Percentiles rank a stretch among this genome's conserved stretches.
These are phyloP conservation scores for Talaromyces sp. DNA, from an alignment of 2,329 filamentous ascomycete species.

Conservation along the genomic window DNA sequence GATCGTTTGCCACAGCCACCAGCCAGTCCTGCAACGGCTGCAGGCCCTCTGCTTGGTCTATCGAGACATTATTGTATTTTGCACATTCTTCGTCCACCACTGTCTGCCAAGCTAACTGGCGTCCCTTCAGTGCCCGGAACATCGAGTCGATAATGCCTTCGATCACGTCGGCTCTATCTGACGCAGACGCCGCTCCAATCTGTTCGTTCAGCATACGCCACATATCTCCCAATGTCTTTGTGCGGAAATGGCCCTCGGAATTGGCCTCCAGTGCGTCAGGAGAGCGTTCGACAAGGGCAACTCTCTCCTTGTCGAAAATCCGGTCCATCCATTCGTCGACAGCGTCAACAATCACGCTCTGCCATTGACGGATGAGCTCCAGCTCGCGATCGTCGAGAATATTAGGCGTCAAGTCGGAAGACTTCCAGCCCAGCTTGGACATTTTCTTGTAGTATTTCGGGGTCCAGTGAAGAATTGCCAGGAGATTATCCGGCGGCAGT, in stretches of 20 bases:
- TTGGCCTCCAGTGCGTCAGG: slow-evolving; percentile 79
- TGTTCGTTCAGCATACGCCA: slow-evolving; percentile 98
- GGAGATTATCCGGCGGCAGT: slow-evolving; percentile 77
- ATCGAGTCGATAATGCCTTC: slow-evolving; percentile 96
- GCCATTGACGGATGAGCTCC: slow-evolving; percentile 89
- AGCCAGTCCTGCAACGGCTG: slow-evolving; percentile 82
- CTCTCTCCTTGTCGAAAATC: slow-evolving; percentile 76
- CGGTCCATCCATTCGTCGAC: slow-evolving; percentile 97
- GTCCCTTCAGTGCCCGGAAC: slow-evolving; percentile 76
- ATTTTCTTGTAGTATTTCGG: slow-evolving; percentile 97
- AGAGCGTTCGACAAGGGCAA: slow-evolving; percentile 72
- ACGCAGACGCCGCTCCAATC: slow-evolving; percentile 76
- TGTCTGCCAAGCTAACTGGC: slow-evolving; percentile 80
- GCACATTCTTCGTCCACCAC: slow-evolving; percentile 81
- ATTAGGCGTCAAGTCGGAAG: slow-evolving; percentile 74
- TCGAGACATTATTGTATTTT: slow-evolving; percentile 58
- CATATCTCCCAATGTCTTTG: slow-evolving; percentile 85
- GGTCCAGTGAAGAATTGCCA: slow-evolving; percentile 90
- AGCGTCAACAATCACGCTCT: slow-evolving; percentile 88
- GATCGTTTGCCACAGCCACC: slow-evolving; percentile 93
- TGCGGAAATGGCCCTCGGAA: slow-evolving; percentile 85
- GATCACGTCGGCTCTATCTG: slow-evolving; percentile 80
- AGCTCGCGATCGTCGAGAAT: slow-evolving; percentile 85
- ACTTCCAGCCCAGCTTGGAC: slow-evolving; percentile 75
- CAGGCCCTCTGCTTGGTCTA: slow-evolving; percentile 59